These are phyloP conservation scores for Globisporangium radiosum DNA, from an alignment of 352 stramenopile species.

Conservation along the genomic window DNA sequence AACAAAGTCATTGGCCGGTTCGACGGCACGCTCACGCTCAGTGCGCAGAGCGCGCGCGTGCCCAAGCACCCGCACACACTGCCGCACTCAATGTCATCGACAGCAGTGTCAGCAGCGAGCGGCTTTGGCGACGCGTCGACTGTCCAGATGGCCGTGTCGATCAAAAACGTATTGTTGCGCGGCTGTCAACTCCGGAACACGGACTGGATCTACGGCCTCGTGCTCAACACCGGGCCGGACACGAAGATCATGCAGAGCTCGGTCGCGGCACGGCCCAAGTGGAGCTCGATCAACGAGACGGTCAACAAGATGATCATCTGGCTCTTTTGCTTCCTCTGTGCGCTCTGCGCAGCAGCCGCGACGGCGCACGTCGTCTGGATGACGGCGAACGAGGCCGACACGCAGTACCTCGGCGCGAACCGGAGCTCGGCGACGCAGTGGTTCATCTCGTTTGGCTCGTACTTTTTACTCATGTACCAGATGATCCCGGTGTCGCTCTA, in stretches of 20 bases:
- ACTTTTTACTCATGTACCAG: constrained; percentile 95
- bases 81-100: background rate
- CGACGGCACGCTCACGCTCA: constrained; percentile 50
- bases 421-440: constrained; percentile 42
- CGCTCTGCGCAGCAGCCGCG: constrained; percentile 46
- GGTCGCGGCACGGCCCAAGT: constrained; percentile 53
- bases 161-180: constrained; percentile 86
- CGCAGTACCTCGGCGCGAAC: constrained; percentile 46
- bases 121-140: constrained; percentile 6
- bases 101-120: background rate
- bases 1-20: constrained; percentile 82
- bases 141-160: constrained; percentile 50
- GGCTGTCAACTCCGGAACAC: constrained; percentile 86
- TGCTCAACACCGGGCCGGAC: constrained; percentile 84
- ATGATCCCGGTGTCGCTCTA: constrained; percentile 98
- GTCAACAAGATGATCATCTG: constrained; percentile 81
- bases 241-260: constrained; percentile 85
- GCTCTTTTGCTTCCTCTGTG: constrained; percentile 57
- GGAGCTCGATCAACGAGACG: constrained; percentile 77
- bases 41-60: constrained; percentile 9
- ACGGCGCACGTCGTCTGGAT: constrained; percentile 63
- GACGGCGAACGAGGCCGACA: constrained; percentile 35
- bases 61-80: constrained; percentile 8
- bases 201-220: constrained; percentile 85
- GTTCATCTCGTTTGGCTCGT: constrained; percentile 85